Base-by-base conservation (phyloP, 371 early-diverging fungal species). In the Chytridium lagenaria region DNA sequence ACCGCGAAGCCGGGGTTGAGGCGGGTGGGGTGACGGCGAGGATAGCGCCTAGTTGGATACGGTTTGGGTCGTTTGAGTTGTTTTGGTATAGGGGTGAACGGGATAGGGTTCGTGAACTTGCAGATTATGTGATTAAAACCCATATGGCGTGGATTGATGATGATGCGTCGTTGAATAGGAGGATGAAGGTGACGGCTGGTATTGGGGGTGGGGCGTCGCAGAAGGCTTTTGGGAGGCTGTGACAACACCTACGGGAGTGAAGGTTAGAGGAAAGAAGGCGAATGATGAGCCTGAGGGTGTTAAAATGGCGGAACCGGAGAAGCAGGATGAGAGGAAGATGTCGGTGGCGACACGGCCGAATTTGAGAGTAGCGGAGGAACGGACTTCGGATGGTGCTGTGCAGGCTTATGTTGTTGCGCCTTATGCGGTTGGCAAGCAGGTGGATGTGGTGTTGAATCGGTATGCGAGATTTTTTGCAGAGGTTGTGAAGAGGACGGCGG, bases 31-130 rank as follows among this genome's bases (percentile, higher is more conserved):
- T 95, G n/a, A 91, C 95, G 0, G 81, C 90, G 1, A 89, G 97
- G 19, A 76, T 92, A 50, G 89, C 94, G 0, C 92, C 92, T 0
- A 88, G 90, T 34, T 97, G 94, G 93, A 71, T 97, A 36, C 88
- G 97, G 16, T 94, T 97, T 81, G 97, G 97, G 10, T 90, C 86
- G 36, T 95, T 97, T 78, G 95, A 97, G 77, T 83, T 93, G 37
- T 92, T 91, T 69, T 86, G 87, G 72, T 85, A 90, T 57, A 86
- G 93, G 37, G 83, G 85, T 22, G 74, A 70, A 30, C 3, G 30
- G 55, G 61, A 40, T 33, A 19, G 37, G 59, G 36, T 61, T 3
- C 12, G 40, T 7, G 38, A 76, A 3, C 70, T 95, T 69, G 94
- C 95, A 0, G 94, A 95, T 61, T 94, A 92, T 80, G 87, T 84